phyloP scores from a whole-genome alignment of 2,329 filamentous ascomycete species.

The Penicillium sclerotigenum region DNA sequence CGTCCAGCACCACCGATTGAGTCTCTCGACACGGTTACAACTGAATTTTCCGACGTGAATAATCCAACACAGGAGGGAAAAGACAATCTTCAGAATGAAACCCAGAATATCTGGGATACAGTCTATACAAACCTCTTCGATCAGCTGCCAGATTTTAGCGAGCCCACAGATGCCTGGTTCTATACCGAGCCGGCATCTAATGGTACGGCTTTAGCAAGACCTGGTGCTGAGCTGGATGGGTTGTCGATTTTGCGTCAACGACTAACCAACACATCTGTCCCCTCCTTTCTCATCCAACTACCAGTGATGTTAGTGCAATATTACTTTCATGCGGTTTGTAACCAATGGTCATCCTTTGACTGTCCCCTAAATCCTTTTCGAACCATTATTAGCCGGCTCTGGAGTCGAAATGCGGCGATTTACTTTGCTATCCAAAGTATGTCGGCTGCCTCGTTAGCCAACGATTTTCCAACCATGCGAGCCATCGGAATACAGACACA shows the following conservation, averaged over 20 bases:
- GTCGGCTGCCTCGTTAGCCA: conserved; percentile 24
- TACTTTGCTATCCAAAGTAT: conserved; percentile 28
- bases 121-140: conserved; percentile 14
- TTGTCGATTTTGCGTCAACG: conserved; percentile 19
- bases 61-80: neutral
- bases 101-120: conserved; percentile 13
- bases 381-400: conserved; percentile 20
- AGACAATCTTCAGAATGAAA: neutral
- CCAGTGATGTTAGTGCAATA: conserved; percentile 24
- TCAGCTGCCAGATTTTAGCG: conserved; percentile 15
- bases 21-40: neutral
- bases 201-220: neutral
- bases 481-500: conserved; percentile 22
- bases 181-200: conserved; percentile 1
- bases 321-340: conserved; percentile 25
- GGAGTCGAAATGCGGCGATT: conserved; percentile 23
- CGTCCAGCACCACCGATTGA: neutral
- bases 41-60: neutral
- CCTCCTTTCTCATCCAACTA: conserved; percentile 22
- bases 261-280: conserved; percentile 16
- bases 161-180: conserved; percentile 4
- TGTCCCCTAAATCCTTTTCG: conserved; percentile 24
- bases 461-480: conserved; percentile 23
- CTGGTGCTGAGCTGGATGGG: conserved; percentile 10
- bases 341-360: conserved; percentile 25